Evolutionary conservation across 305 asterid genomes (phyloP), one percentile per base, ranked within the genome.

Genomic region (Solanum hybrid): DNA sequence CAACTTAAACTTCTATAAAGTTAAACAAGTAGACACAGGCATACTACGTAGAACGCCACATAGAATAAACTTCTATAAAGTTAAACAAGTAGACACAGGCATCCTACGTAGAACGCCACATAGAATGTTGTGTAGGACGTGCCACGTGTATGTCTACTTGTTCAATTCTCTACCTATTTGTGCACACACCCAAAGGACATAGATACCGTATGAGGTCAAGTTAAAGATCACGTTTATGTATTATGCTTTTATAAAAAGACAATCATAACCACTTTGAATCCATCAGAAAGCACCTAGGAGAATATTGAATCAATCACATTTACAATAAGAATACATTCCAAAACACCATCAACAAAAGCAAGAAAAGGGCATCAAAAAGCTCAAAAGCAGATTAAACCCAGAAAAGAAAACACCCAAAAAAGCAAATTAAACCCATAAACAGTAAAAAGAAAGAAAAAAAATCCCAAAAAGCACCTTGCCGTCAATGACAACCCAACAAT

Each of bases 401-500:
- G 18, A 81, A 22, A 78, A 35, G n/a, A n/a, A 42, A 13, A 77
- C 37, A 33, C 37, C 24, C 37, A 87, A 77, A 5, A 46, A 10
- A 22, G 73, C 36, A 81, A 57, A 81, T 81, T 37, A 12, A 80
- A 86, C 86, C 74, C 74, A 71, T 31, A 28, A 42, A 33, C 39
- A 8, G 22, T 64, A 64, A 31, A 81, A 20, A 90, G 28, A 61
- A 13, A 16, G 28, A 61, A 13, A 16, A 24, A 40, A 34, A 20
- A 74, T 0, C 11, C 24, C 39, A 18, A 84, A 83, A 2, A 51
- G 6, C 36, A 97, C 99, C 98, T 96, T 96, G 91, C 97, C 98
- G 88, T 95, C 95, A 33, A 96, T 91, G 37, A 95, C 95, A 31
- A 97, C 93, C 99, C 99, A 97, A 64, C 99, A 96, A 92, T 97